Evolutionary conservation across 2,329 filamentous ascomycete genomes (phyloP).

Genomic region (Oidium heveae): DNA sequence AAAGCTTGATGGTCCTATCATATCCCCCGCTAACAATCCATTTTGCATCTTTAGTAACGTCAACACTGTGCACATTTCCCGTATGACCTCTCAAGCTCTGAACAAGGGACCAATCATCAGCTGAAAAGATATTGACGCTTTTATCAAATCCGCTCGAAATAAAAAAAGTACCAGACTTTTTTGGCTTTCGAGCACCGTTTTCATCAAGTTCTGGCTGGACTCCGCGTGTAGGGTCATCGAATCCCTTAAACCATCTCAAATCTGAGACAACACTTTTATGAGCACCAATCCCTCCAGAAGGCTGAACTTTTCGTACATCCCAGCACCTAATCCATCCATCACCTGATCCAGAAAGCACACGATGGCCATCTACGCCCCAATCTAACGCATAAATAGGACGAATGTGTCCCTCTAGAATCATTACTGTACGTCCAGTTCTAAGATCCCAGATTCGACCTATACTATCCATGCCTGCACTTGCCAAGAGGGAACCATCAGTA

Average conservation of each 20-base stretch:
- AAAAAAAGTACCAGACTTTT: conserved; percentile 78
- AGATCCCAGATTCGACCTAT: conserved; percentile 92
- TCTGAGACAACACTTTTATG: conserved; percentile 84
- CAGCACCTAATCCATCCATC: conserved; percentile 97
- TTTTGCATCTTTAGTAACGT: conserved; percentile 60
- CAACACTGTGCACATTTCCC: conserved; percentile 72
- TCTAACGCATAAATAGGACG: conserved; percentile 82
- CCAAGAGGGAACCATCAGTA: conserved; percentile 67
- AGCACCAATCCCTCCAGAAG: conserved; percentile 64
- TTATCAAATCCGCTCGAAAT: conserved; percentile 81
- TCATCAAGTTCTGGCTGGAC: conserved; percentile 33
- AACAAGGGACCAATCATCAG: conserved; percentile 81
- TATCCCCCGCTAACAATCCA: conserved; percentile 93
- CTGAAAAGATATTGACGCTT: conserved; percentile 85
- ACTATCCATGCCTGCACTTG: conserved; percentile 80
- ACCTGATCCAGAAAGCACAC: conserved; percentile 75
- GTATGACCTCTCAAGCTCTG: conserved; percentile 79
- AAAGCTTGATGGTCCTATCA: conserved; percentile 86
- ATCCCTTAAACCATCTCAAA: conserved; percentile 76
- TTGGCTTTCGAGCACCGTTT: conserved; percentile 42
- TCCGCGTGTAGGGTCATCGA: conserved; percentile 45
- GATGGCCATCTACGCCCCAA: conserved; percentile 75
- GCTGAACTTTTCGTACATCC: conserved; percentile 77
- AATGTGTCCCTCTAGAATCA: conserved; percentile 74
- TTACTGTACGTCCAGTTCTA: conserved; percentile 73